Evolutionary conservation across 2,329 filamentous ascomycete species (phyloP).

Genomic region (Penicillium sp.): DNA sequence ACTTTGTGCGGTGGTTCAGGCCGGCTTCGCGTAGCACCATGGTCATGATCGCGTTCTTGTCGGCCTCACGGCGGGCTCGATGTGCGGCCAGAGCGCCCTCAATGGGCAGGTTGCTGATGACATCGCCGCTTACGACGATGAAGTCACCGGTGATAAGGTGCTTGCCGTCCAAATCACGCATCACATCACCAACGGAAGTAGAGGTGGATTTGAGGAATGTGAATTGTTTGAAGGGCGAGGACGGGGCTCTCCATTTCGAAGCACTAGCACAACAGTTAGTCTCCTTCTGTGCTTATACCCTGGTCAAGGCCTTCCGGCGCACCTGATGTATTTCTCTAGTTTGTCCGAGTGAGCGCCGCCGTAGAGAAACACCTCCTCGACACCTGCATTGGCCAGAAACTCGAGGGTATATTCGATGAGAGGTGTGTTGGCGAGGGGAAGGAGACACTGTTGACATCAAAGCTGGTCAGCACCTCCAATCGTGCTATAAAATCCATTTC

Average conservation of each 20-base stretch:
- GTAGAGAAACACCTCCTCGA: conserved; percentile 92
- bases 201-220: conserved; percentile 85
- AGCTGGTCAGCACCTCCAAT: conserved; percentile 1
- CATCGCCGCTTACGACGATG: conserved; percentile 83
- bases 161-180: conserved; percentile 86
- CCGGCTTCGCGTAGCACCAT: conserved; percentile 80
- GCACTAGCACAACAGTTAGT: conserved; percentile 38
- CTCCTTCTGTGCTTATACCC: not conserved
- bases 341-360: conserved; percentile 80
- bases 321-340: conserved; percentile 78
- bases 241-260: conserved; percentile 68
- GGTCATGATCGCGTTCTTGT: conserved; percentile 97
- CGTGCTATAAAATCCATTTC: not conserved
- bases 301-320: conserved; percentile 14
- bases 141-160: conserved; percentile 86
- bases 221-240: conserved; percentile 73
- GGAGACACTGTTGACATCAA: conserved; percentile 63
- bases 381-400: conserved; percentile 88
- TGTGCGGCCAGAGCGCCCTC: conserved; percentile 73
- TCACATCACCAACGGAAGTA: conserved; percentile 83
- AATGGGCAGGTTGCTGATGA: conserved; percentile 85
- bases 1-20: conserved; percentile 68
- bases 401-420: conserved; percentile 97
- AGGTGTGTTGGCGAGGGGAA: conserved; percentile 87
- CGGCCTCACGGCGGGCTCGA: conserved; percentile 69